These are phyloP conservation scores for Rhododendron mucronatum DNA, from an alignment of 148 eudicot species.

Conservation along the genomic window DNA sequence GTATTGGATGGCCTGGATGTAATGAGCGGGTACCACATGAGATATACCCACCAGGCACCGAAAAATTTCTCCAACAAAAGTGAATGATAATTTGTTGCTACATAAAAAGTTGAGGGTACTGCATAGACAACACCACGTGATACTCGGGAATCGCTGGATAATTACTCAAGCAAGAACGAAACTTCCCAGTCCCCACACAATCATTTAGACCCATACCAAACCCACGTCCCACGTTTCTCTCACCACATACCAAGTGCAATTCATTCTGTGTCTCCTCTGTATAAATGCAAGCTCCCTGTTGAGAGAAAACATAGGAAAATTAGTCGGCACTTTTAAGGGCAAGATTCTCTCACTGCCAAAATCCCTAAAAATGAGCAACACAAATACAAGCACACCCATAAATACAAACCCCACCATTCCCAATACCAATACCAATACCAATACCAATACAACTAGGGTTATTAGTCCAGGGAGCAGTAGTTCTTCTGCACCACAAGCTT, in stretches of 20 bases:
- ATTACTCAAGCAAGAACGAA: too few species aligned
- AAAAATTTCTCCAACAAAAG: too few species aligned
- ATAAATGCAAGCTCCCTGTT: neutral
- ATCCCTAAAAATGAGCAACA: neutral
- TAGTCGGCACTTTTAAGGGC: neutral
- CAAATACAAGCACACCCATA: neutral
- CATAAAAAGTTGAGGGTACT: too few species aligned
- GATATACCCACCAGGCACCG: too few species aligned
- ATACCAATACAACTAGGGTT: neutral
- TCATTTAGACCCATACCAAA: neutral
- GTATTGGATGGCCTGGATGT: too few species aligned
- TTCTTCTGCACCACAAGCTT: slow-evolving; percentile 18
- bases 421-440: too few species aligned
- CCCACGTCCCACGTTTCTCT: neutral
- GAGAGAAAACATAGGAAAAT: neutral
- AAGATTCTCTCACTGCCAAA: neutral
- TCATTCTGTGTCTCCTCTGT: neutral
- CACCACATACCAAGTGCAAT: neutral
- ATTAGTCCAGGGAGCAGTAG: neutral
- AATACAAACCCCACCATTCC: neutral
- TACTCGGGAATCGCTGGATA: too few species aligned
- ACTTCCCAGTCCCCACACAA: neutral
- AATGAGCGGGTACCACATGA: too few species aligned
- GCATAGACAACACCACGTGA: too few species aligned
- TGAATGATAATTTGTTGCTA: too few species aligned